A percentile compares a stretch with the other conserved stretches of the same genome.
These are phyloP conservation scores for Eutrema yunnanense DNA, from an alignment of 345 rosid species.

Conservation along the genomic window DNA sequence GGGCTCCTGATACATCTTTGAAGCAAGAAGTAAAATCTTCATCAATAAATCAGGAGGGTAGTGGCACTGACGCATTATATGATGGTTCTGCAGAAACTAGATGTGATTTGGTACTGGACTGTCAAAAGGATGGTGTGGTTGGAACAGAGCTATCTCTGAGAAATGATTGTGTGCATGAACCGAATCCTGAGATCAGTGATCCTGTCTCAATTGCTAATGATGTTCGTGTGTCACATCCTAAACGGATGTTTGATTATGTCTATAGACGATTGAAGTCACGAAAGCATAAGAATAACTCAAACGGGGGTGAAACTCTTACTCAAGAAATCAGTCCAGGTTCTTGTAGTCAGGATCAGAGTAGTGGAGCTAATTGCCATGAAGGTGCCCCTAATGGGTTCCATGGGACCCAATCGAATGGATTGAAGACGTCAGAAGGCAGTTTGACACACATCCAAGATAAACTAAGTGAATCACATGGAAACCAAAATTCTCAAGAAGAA, in stretches of 20 bases:
- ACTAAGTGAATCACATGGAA: conserved; percentile 35
- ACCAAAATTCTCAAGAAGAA: conserved; percentile 48
- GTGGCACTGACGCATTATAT: conserved; percentile 28
- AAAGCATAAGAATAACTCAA: conserved; percentile 39
- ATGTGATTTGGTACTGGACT: conserved; percentile 32
- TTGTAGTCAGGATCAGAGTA: conserved; percentile 30
- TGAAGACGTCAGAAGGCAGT: conserved; percentile 29
- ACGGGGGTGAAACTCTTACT: conserved; percentile 30
- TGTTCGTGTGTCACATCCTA: conserved; percentile 36
- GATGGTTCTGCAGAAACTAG: conserved; percentile 28
- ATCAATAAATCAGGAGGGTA: conserved; percentile 30
- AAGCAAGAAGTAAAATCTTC: conserved; percentile 29
- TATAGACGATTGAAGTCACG: conserved; percentile 66
- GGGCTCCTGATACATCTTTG: conserved; percentile 34
- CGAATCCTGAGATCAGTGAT: conserved; percentile 33
- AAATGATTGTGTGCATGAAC: conserved; percentile 29
- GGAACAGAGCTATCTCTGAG: conserved; percentile 27
- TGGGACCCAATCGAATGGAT: conserved; percentile 32
- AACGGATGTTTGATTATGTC: conserved; percentile 67
- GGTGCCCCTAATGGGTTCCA: conserved; percentile 34
- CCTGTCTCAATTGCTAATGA: conserved; percentile 32
- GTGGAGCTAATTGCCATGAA: conserved; percentile 34
- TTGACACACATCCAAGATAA: conserved; percentile 27
- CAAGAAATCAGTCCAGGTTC: conserved; percentile 43
- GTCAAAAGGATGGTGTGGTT: conserved; percentile 17